Conservation (phyloP, 2,329 filamentous ascomycete genomes). For the Colletotrichum cuscutae region DNA sequence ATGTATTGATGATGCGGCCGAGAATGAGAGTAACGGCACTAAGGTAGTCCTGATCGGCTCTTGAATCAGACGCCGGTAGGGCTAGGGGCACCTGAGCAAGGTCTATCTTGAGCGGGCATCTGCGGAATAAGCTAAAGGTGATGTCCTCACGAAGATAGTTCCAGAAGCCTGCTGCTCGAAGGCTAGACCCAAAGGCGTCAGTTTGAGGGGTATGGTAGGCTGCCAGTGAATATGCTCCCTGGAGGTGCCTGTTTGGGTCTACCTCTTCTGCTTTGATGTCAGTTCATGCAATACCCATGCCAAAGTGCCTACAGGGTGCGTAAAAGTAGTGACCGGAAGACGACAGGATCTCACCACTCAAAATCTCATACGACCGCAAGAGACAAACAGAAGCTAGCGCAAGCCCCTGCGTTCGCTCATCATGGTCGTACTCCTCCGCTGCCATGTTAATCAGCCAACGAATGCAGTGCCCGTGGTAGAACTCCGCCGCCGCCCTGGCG, state of each 20-base stretch:
- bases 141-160: conserved; percentile 64
- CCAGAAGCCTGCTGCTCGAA: conserved; percentile 57
- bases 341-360: conserved; percentile 46
- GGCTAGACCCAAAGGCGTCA: conserved; percentile 38
- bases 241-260: conserved; percentile 56
- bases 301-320: neutral
- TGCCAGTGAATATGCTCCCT: conserved; percentile 57
- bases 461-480: conserved; percentile 53
- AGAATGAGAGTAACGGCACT: conserved; percentile 55
- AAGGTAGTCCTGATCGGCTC: conserved; percentile 46
- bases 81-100: conserved; percentile 38
- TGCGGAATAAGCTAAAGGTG: conserved; percentile 60
- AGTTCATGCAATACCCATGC: neutral
- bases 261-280: conserved; percentile 43
- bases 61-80: neutral
- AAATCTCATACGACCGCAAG: conserved; percentile 59
- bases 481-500: conserved; percentile 44
- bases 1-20: conserved; percentile 54
- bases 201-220: conserved; percentile 41
- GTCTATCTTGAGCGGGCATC: conserved; percentile 53
- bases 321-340: fast-evolving
- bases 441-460: conserved; percentile 49
- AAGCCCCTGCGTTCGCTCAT: conserved; percentile 44
- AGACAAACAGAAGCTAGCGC: conserved; percentile 59
- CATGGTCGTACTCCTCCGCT: conserved; percentile 40